A percentile compares a stretch with the other conserved stretches of the same genome.
Evolutionary conservation across 1,139 yeast species (phyloP).

Genomic region (Yamadazyma membranifaciens): DNA sequence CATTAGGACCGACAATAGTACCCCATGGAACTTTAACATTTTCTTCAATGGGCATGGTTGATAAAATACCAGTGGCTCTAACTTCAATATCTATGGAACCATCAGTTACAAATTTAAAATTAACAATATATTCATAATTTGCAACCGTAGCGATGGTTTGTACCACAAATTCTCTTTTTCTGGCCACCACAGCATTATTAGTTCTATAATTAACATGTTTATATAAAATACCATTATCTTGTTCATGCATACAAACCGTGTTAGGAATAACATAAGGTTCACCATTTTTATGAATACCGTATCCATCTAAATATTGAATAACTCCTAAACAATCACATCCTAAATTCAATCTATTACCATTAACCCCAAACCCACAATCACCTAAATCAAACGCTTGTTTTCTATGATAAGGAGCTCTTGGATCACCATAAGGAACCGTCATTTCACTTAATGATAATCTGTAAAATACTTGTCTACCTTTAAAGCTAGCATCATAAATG

Average conservation of each 20-base stretch:
- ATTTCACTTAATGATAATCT: constrained; percentile 79
- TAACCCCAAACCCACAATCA: constrained; percentile 85
- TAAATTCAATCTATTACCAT: constrained; percentile 69
- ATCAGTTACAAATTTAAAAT: constrained; percentile 76
- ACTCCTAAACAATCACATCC: constrained; percentile 93
- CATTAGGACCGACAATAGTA: constrained; percentile 81
- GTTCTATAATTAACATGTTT: constrained; percentile 88
- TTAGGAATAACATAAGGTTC: constrained; percentile 64
- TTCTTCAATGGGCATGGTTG: constrained; percentile 81
- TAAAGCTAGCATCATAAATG: constrained; percentile 71
- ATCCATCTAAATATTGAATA: constrained; percentile 74
- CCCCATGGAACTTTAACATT: constrained; percentile 79
- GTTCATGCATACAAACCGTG: constrained; percentile 88
- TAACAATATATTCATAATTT: constrained; percentile 81
- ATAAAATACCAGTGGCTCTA: constrained; percentile 85
- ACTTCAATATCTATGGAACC: constrained; percentile 82
- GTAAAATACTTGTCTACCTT: constrained; percentile 80
- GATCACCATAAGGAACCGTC: constrained; percentile 93
- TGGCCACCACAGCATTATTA: constrained; percentile 67
- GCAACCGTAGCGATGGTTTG: constrained; percentile 91
- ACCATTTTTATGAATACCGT: constrained; percentile 61
- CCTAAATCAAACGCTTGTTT: constrained; percentile 93
- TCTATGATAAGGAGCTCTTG: constrained; percentile 86
- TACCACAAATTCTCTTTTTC: constrained; percentile 82
- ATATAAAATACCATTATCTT: constrained; percentile 71